Evolutionary conservation across 345 rosid genomes (phyloP), one percentile per base, ranked within the genome.

Genomic region (Camelina laxa): DNA sequence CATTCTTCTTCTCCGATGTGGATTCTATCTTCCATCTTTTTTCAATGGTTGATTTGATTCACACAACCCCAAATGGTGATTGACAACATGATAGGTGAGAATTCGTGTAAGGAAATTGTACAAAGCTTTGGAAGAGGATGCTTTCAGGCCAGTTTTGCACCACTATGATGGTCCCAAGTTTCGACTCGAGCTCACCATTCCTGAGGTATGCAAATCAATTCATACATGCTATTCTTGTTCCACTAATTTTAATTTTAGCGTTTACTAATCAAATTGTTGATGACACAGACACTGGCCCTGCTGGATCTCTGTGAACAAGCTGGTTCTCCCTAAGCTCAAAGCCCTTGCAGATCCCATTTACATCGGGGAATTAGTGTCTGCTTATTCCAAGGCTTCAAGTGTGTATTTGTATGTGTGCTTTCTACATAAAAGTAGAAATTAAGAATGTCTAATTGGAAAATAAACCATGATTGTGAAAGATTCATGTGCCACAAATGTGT

Each of bases 101-200:
- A 89, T 87, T 78, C 81, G 89, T 42, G 79, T 91, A 33, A 84
- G 97, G 77, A 91, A 89, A 69, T 57, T 91, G 63, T 91, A 88
- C 91, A 87, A 89, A 77, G 86, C 98, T 38, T 82, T 93, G 86
- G 97, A 91, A 78, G 98, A 93, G 80, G 97, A 89, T 79, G 77
- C 98, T 35, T 93, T 93, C 77, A 87, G 98, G 86, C 98, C 93
- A 1, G 97, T 93, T 59, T 80, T 93, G 84, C 93, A 93, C 74
- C 98, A 89, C 74, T 89, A 91, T 58, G 98, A 93, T 78, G 97
- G 96, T 36, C 98, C 97, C 41, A 93, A 91, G 84, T 88, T 93
- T 57, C 92, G 96, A 21, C 97, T 89, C 16, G 97, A 91, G 82
- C 98, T 93, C 75, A 88, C 92, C 31, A 84, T 93, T 61, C 96